These are phyloP conservation scores for Schwanniomyces etchellsii DNA, from an alignment of 1,139 yeast species.

Conservation along the genomic window DNA sequence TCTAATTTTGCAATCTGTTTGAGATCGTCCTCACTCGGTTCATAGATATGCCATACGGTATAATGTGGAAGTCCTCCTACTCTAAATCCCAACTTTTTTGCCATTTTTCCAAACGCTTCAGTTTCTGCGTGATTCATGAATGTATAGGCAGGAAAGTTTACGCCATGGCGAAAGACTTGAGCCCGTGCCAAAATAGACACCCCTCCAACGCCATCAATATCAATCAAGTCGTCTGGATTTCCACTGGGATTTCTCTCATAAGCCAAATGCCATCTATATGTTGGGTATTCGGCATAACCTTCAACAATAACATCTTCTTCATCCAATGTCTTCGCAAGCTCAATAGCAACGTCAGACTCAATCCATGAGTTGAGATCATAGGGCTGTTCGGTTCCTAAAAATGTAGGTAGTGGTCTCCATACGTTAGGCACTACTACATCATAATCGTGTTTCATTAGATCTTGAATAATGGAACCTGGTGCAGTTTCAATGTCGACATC, in stretches of 20 bases:
- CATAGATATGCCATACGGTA: constrained; percentile 84
- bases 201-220: constrained; percentile 87
- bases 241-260: constrained; percentile 64
- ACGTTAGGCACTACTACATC: constrained; percentile 89
- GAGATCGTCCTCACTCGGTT: constrained; percentile 88
- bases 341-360: constrained; percentile 67
- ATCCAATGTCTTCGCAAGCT: constrained; percentile 57
- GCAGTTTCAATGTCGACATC: constrained; percentile 85
- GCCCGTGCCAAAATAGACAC: constrained; percentile 84
- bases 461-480: constrained; percentile 75
- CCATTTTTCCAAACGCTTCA: constrained; percentile 88
- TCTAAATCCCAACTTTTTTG: constrained; percentile 68
- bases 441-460: constrained; percentile 64
- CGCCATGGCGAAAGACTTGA: constrained; percentile 74
- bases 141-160: constrained; percentile 84
- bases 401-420: constrained; percentile 81
- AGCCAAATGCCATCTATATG: constrained; percentile 83
- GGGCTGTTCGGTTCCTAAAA: constrained; percentile 74
- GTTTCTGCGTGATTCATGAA: constrained; percentile 90
- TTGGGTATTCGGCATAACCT: constrained; percentile 86
- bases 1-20: constrained; percentile 67
- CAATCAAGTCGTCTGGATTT: constrained; percentile 59
- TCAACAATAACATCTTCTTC: constrained; percentile 90
- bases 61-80: constrained; percentile 90
- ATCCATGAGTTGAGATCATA: constrained; percentile 89